Base-by-base conservation (phyloP, 176 grass and related monocot species). In the Zea mays region DNA sequence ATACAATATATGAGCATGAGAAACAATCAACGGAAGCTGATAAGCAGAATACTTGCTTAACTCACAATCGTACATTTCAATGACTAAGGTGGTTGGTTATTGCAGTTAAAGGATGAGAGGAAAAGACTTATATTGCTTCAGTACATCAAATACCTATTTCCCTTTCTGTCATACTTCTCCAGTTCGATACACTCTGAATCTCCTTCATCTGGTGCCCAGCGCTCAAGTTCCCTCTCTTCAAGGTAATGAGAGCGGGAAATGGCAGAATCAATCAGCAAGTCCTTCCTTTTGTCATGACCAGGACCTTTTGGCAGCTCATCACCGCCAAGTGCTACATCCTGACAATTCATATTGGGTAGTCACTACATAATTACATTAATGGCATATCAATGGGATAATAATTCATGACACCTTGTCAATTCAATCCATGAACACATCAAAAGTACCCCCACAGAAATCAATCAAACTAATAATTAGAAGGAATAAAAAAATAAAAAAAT, bases 211-310 rank as follows among this genome's bases (percentile, higher is more conserved):
- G 95, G 91, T 72, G 90, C 87, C 95, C 95, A 97, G 39, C 57
- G 89, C 71, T 88, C 89, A 71, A 97, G 87, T 77, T 97, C 91
- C 72, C 95, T 91, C 70, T 97, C 91, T 77, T 94, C 91, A 66
- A 75, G 69, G 66, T 80, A 84, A 83, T 91, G 91, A 66, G 89
- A n/a, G 33, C 85, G 84, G 44, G 95, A 94, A 73, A 97, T 97
- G 48, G 88, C 91, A 59, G 95, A 94, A 79, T 97, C 95, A 82
- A 97, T 92, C 85, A 97, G 64, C 54, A 97, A 78, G 73, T 97
- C 95, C 64, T 94, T 94, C 78, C 79, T 76, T 86, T 94, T 94
- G 10, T 97, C 95, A 82, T 73, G 71, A 46, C 69, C 64, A 86
- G 86, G 87, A 76, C 86, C 80, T 82, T 78, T 94, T 67, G 72